phyloP scores from a whole-genome alignment of 2,329 filamentous ascomycete species.

The Colletotrichum caudatum region DNA sequence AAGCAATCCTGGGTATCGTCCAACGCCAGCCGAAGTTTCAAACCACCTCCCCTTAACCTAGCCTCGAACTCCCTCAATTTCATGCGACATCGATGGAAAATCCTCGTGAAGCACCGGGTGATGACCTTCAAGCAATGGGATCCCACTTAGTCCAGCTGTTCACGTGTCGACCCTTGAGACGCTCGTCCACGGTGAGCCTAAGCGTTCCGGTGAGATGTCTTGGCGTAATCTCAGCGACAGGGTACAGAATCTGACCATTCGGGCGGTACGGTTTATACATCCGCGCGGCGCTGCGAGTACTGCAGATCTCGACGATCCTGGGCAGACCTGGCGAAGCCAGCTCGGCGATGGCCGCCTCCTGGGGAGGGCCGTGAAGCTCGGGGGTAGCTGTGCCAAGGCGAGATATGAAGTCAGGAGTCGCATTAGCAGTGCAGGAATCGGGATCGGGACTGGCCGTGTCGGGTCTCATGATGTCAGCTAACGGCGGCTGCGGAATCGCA shows the following conservation, averaged over 20 bases:
- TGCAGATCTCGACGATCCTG: constrained; percentile 39
- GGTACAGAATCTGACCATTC: constrained; percentile 13
- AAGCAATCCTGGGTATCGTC: constrained; percentile 37
- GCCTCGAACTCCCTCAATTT: background rate
- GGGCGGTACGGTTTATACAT: constrained; percentile 39
- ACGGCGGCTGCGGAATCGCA: background rate
- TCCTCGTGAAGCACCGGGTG: background rate
- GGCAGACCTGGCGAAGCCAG: constrained; percentile 40
- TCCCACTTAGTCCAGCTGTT: constrained; percentile 35
- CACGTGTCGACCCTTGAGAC: constrained; percentile 18
- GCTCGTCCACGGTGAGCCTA: constrained; percentile 26
- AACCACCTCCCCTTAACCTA: background rate
- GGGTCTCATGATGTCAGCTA: constrained; percentile 4
- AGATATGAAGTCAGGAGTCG: constrained; percentile 34
- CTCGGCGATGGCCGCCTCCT: constrained; percentile 40
- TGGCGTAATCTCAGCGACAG: constrained; percentile 28
- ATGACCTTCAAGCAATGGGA: constrained; percentile 10
- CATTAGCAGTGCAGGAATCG: constrained; percentile 13
- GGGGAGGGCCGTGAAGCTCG: constrained; percentile 40
- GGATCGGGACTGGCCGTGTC: constrained; percentile 21
- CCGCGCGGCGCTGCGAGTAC: constrained; percentile 34
- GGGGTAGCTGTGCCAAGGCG: constrained; percentile 39
- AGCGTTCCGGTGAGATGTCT: constrained; percentile 32
- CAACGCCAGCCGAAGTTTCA: constrained; percentile 24
- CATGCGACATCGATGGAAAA: background rate